These are phyloP conservation scores for Ophiocordyceps camponoti-rufipedis DNA, from an alignment of 2,329 filamentous ascomycete species.

Conservation along the genomic window DNA sequence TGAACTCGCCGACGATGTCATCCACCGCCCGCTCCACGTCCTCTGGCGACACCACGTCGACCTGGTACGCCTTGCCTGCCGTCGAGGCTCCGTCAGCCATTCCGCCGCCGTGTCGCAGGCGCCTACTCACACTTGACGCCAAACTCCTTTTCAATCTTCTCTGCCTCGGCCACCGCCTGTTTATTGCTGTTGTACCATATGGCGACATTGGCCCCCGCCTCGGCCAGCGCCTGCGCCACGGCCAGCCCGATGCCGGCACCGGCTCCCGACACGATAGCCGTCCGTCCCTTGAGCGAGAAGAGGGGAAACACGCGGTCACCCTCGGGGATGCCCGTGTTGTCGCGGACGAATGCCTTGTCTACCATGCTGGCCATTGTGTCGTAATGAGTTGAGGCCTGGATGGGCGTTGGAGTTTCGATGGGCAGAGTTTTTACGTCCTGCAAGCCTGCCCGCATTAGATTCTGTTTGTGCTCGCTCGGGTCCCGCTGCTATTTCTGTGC, in stretches of 20 bases:
- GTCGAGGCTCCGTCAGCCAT: neutral
- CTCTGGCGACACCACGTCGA: constrained; percentile 37
- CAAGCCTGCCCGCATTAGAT: too few species aligned
- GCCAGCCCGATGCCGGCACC: constrained; percentile 48
- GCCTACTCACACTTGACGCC: constrained; percentile 43
- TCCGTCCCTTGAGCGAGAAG: constrained; percentile 52
- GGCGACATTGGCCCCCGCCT: constrained; percentile 54
- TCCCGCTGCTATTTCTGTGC: too few species aligned
- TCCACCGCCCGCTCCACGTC: constrained; percentile 31
- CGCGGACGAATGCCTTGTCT: constrained; percentile 35
- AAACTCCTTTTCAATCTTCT: constrained; percentile 44
- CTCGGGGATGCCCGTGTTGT: constrained; percentile 30
- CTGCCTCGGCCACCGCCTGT: constrained; percentile 41
- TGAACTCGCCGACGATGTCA: constrained; percentile 44
- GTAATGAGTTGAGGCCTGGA: neutral
- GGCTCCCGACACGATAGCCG: constrained; percentile 51
- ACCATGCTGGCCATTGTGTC: constrained; percentile 20
- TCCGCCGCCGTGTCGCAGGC: neutral
- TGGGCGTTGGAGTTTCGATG: neutral
- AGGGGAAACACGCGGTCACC: constrained; percentile 39
- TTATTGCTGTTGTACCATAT: constrained; percentile 58
- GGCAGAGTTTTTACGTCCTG: too few species aligned
- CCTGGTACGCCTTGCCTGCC: constrained; percentile 26
- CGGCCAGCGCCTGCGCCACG: constrained; percentile 45
- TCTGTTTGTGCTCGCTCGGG: too few species aligned